Percentiles rank a stretch among this genome's conserved stretches.
Evolutionary conservation across 2,329 filamentous ascomycete species (phyloP).

Genomic region (Zelopaecilomyces penicillatus): DNA sequence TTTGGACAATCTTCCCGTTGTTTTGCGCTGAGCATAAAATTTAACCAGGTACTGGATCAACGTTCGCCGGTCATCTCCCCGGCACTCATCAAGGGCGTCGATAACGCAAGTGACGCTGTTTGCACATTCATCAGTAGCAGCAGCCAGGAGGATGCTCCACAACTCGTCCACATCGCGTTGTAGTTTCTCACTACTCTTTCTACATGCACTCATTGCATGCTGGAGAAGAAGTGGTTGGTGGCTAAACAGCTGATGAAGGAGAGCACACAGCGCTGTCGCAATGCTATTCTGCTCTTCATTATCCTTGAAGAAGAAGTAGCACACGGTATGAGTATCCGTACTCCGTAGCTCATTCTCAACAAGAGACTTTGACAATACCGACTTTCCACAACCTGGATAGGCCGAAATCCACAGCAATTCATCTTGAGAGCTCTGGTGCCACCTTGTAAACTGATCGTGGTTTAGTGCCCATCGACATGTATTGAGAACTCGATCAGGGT

Average conservation of each 20-base stretch:
- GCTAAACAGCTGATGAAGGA: constrained; percentile 1
- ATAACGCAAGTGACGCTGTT: constrained; percentile 4
- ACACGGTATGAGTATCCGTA: constrained; percentile 15
- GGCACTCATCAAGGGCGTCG: constrained; percentile 9
- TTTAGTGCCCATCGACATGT: constrained; percentile 1
- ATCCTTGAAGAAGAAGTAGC: constrained; percentile 40
- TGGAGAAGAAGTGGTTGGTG: constrained; percentile 16
- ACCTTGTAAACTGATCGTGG: neutral
- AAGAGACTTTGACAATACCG: constrained; percentile 30
- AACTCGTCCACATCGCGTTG: constrained; percentile 2
- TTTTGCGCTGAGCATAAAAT: constrained; percentile 1
- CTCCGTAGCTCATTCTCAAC: constrained; percentile 24
- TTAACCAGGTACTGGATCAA: neutral
- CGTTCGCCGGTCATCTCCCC: neutral
- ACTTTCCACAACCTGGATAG: constrained; percentile 37
- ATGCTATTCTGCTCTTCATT: constrained; percentile 26
- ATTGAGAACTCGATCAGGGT: neutral
- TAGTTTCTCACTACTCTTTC: constrained; percentile 13
- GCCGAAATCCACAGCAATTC: constrained; percentile 25
- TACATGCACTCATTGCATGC: constrained; percentile 9
- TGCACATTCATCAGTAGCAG: constrained; percentile 1
- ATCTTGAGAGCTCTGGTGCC: neutral
- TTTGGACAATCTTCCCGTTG: neutral
- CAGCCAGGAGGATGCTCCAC: constrained; percentile 6
- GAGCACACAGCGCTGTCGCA: constrained; percentile 22